Evolutionary conservation across 1,284 basidiomycete genomes (phyloP), one percentile per base, ranked within the genome.

Genomic region (Boletus smithii): DNA sequence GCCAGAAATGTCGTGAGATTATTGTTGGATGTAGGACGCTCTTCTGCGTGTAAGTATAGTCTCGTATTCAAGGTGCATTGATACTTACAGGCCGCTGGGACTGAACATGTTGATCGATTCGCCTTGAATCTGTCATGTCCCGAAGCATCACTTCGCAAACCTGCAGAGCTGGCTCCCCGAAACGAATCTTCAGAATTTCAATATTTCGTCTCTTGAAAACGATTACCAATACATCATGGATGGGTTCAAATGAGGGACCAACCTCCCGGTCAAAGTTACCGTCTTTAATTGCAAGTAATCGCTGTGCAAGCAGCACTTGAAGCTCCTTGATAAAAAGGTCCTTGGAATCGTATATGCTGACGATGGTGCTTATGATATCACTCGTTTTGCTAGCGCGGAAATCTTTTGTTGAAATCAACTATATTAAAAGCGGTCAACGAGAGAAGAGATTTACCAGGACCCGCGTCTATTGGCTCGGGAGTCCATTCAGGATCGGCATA

Each of bases 111-210:
- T 81, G 80, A 63, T 97, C 88, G 43, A 86, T 89, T 32, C 91
- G 80, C 58, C 85, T 88, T 33, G 94, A 95, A 64, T 97, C 93
- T 6, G 90, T 86, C 81, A 97, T 88, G 66, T 97, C 94, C 61
- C 85, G 88, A 61, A 97, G 71, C 94, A 97, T 97, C 49, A 97
- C 92, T 63, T 97, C 94, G 73, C 93, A 95, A 1, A 92, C 87
- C 63, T 94, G 91, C 51, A 97, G 67, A 0, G 91, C 85, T 1
- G 83, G 77, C 61, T 97, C 94, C 17, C 94, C 94, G 58, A 97
- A 97, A 4, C 94, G 84, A 44, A 93, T 79, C 73, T 97, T 97
- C 51, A 97, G 71, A 42, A 95, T 88, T 66, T 97, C 93, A 49
- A 97, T 84, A 57, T 91, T 95, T 23, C 88, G 80, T 22, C 94